These are phyloP conservation scores for Asparagopsis taxiformis DNA, from an alignment of 31 red algal genomes.

Conservation along the genomic window DNA sequence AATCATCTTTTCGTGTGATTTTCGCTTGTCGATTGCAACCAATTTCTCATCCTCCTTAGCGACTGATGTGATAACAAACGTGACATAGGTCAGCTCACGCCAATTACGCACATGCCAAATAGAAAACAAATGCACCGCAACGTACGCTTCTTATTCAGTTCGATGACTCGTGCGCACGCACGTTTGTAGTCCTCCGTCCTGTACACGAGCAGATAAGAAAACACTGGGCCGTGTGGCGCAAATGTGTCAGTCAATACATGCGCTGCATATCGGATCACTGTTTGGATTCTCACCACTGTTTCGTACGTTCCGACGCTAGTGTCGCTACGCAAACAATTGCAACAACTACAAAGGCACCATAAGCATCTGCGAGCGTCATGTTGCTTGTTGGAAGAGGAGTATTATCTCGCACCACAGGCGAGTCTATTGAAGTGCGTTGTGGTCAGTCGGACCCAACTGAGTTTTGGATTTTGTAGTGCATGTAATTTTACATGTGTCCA, in stretches of 20 bases:
- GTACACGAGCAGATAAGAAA: constrained; percentile 81
- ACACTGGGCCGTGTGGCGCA: constrained; percentile 13
- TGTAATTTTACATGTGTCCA: not conserved
- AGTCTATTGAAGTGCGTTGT: not conserved
- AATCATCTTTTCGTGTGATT: constrained; percentile 81
- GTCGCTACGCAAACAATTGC: constrained; percentile 41
- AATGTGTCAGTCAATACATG: not conserved
- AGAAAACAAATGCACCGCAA: not conserved
- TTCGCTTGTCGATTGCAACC: constrained; percentile 71
- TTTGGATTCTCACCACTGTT: not conserved
- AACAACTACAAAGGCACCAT: constrained; percentile 51
- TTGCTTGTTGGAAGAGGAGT: not conserved
- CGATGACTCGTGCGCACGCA: constrained; percentile 57
- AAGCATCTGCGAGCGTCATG: constrained; percentile 70
- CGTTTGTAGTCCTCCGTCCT: constrained; percentile 71
- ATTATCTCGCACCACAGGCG: not conserved
- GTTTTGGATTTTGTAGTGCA: not conserved
- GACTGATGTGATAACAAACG: constrained; percentile 41
- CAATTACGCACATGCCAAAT: too few relatives aligned
- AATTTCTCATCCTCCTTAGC: constrained; percentile 78
- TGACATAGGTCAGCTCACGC: too few relatives aligned
- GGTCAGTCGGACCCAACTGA: not conserved
- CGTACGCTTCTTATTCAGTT: constrained; percentile 82
- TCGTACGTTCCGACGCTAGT: constrained; percentile 47
- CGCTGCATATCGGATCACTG: not conserved